Conservation (phyloP, 441 rosid species). For the Mallotus repandus region DNA sequence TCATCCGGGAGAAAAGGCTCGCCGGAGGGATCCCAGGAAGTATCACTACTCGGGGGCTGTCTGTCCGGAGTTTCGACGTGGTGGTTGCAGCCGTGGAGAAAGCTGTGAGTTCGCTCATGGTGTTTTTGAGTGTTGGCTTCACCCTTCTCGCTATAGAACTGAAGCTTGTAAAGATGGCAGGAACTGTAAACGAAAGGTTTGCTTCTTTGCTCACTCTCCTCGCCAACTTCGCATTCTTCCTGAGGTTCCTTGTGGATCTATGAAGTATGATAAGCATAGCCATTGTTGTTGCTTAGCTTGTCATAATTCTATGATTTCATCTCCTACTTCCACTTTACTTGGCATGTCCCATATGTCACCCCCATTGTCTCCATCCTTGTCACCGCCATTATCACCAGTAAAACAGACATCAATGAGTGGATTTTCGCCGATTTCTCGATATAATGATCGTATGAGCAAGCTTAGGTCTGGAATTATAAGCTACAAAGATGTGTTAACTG, state of each 20-base stretch:
- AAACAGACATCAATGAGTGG: constrained; percentile 32
- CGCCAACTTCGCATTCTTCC: constrained; percentile 68
- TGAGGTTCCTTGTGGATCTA: constrained; percentile 29
- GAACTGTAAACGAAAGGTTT: constrained; percentile 72
- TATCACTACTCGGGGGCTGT: constrained; percentile 57
- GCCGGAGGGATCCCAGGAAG: constrained; percentile 73
- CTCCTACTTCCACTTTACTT: constrained; percentile 68
- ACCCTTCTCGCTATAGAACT: constrained; percentile 81
- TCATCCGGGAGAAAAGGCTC: constrained; percentile 85
- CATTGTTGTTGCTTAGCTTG: constrained; percentile 55
- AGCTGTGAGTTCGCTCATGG: constrained; percentile 87
- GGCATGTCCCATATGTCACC: constrained; percentile 59
- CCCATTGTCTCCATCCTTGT: constrained; percentile 56
- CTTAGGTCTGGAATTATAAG: constrained; percentile 29
- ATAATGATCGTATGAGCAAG: constrained; percentile 36
- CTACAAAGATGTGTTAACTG: constrained; percentile 55
- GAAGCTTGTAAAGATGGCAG: constrained; percentile 89
- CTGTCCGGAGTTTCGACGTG: constrained; percentile 68
- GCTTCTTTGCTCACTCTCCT: constrained; percentile 84
- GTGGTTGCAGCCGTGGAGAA: constrained; percentile 74
- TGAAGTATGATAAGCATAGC: not conserved
- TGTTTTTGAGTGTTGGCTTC: constrained; percentile 93
- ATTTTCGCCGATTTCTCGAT: constrained; percentile 42
- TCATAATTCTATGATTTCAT: constrained; percentile 38
- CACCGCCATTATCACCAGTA: constrained; percentile 81